Conservation (phyloP, 768 basidiomycete genomes). For the Nevesoporus exiguus region DNA sequence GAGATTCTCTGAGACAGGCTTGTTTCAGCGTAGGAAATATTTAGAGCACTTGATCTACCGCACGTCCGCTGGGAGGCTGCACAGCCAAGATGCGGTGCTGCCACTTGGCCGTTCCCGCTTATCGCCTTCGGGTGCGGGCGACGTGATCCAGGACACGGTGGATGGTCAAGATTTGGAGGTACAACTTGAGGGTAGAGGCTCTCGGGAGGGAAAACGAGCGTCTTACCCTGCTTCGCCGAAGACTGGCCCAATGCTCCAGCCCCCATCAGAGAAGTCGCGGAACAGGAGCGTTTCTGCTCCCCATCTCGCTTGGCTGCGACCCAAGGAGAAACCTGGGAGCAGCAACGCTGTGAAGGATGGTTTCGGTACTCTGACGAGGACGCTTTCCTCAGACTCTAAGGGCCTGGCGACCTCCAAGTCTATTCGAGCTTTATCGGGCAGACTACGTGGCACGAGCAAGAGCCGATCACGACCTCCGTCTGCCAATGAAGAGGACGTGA, state of each 20-base stretch:
- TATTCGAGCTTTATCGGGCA: constrained; percentile 22
- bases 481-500: constrained; percentile 7
- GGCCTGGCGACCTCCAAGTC: constrained; percentile 4
- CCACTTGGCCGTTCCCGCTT: constrained; percentile 31
- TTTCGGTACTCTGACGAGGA: constrained; percentile 1
- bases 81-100: constrained; percentile 70
- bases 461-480: constrained; percentile 15
- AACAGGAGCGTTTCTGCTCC: constrained; percentile 58
- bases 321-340: constrained; percentile 25
- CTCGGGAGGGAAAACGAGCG: constrained; percentile 19
- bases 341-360: constrained; percentile 10
- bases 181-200: constrained; percentile 1
- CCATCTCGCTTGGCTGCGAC: constrained; percentile 54
- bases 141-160: not conserved
- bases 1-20: constrained; percentile 6
- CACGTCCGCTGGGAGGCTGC: constrained; percentile 69
- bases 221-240: constrained; percentile 17
- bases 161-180: not conserved
- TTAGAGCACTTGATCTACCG: constrained; percentile 71
- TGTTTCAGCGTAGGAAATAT: constrained; percentile 62
- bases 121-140: constrained; percentile 23
- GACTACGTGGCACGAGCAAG: constrained; percentile 20
- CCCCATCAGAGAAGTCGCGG: constrained; percentile 28
- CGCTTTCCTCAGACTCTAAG: constrained; percentile 20
- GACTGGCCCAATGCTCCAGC: constrained; percentile 9